Base-by-base conservation (phyloP, 140 eudicot species). In the Cichorium intybus region DNA sequence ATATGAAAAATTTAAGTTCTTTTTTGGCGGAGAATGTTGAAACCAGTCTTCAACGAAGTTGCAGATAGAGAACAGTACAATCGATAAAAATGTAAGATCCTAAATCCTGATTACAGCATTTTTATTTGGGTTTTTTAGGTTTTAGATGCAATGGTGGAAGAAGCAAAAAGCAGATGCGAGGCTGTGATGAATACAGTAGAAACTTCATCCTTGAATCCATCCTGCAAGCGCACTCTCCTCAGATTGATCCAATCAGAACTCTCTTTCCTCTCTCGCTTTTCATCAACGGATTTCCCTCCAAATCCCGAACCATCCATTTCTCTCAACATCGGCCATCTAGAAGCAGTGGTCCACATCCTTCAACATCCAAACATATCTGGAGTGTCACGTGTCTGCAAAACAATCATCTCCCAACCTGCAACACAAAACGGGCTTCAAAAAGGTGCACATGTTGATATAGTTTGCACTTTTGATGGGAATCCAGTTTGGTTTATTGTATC, bases 401-500 rank as follows among this genome's bases (percentile, higher is more conserved):
- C 86, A 1, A 60, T 93, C 48, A 75, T 69, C 7, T 24, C 60
- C 3, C 74, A 86, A 23, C 56, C 75, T 6, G 2, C 70, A 2
- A 12, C 26, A 23, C 24, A 49, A 10, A 62, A 21, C 29, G 75
- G 70, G 72, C 31, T 8, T 59, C 50, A 54, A 46, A 50, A 48
- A 69, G 75, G 90, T 33, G 75, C 83, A 18, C 87, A 88, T 58
- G 88, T 93, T 48, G 99, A 93, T 76, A 79, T 88, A 28, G 82
- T 88, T 33, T 93, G 99, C 67, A 77, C 80, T 56, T 59, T 88
- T 20, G 58, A 81, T 33, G 87, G 89, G 10, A 70, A 63, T 35
- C 95, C 99, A 10, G 93, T 86, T 47, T 93, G 99, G 99, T 81
- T 93, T 71, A 47, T 93, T 18, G 90, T 88, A 31, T 93, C 97